Evolutionary conservation across 108 stramenopile species (phyloP), one percentile per base, ranked within the genome.

Genomic region (Thalassiosira profunda): DNA sequence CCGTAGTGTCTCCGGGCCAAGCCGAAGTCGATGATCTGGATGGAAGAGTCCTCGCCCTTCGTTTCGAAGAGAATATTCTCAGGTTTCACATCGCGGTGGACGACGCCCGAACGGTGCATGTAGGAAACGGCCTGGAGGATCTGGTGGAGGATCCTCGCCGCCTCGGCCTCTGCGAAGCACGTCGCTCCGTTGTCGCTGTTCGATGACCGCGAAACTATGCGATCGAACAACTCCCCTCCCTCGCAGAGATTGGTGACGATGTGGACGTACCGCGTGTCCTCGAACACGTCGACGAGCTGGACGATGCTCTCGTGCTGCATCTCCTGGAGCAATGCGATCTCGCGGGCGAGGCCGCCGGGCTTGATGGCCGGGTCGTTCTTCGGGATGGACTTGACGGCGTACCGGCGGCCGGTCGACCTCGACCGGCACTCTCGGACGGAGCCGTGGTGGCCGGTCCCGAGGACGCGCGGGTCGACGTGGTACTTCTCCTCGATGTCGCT

Each of bases 11-110:
- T 94, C 17, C 94, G 94, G 17, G n/a, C n/a, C n/a, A 98, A 81
- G 25, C 97, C 97, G 75, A 98, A 98, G 76, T 98, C 97, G 66
- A 96, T 95, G 52, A 98, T 81, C 76, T 94, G 94, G 54, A 97
- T 82, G 34, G 93, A 92, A 49, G 84, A 86, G 92, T 94, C 93
- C 9, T 92, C 94, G 72, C 93, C 87, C 67, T 95, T 93, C 29
- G 92, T 87, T 67, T 94, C 91, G 26, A 98, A 74, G 12, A 98
- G 91, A 93, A 92, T 94, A 63, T 98, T 98, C 53, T 96, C 94
- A 15, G 97, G 84, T 80, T 98, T 98, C 34, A 98, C 74, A 75
- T 98, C 97, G n/a, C 97, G 74, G 63, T 89, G 88, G 25, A 88
- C 87, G 43, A 99, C 98, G 49, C 49, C 49, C 28, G 85, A 75